phyloP scores from a whole-genome alignment of 2,329 filamentous ascomycete species.

The Thermomyces lanuginosus region DNA sequence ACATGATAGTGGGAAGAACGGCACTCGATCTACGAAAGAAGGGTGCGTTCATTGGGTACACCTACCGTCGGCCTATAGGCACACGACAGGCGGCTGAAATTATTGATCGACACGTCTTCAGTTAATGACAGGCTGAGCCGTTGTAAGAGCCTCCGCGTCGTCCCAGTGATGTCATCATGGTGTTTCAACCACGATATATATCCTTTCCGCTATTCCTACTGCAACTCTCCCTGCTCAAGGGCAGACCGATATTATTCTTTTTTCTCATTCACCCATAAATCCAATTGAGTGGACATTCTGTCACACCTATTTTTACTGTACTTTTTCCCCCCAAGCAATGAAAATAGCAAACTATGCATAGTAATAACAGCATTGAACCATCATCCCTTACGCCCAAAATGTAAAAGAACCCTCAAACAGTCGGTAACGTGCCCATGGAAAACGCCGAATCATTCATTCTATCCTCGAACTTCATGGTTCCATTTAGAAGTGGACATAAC shows the following conservation, averaged over 20 bases:
- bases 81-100: conserved; percentile 18
- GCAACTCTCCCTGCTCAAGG: neutral
- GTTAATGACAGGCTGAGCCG: neutral
- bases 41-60: conserved; percentile 78
- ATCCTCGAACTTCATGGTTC: conserved; percentile 50
- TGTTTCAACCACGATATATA: too few relatives aligned
- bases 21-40: conserved; percentile 70
- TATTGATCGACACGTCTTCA: conserved; percentile 1
- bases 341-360: too few relatives aligned
- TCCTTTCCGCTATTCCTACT: neutral
- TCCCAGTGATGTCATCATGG: too few relatives aligned
- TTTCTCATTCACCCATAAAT: too few relatives aligned
- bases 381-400: too few relatives aligned
- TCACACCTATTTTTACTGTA: too few relatives aligned
- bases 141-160: too few relatives aligned
- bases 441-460: conserved; percentile 31
- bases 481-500: conserved; percentile 72
- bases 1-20: conserved; percentile 45
- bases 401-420: too few relatives aligned
- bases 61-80: conserved; percentile 44
- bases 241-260: conserved; percentile 3
- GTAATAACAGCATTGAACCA: too few relatives aligned
- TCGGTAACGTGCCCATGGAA: conserved; percentile 29
- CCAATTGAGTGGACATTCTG: too few relatives aligned
- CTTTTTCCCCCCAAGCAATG: too few relatives aligned